Percentiles rank a stretch among this genome's conserved stretches.
Evolutionary conservation across 169 alveolate genomes (phyloP).

Genomic region (Cryptosporidium parvum): DNA sequence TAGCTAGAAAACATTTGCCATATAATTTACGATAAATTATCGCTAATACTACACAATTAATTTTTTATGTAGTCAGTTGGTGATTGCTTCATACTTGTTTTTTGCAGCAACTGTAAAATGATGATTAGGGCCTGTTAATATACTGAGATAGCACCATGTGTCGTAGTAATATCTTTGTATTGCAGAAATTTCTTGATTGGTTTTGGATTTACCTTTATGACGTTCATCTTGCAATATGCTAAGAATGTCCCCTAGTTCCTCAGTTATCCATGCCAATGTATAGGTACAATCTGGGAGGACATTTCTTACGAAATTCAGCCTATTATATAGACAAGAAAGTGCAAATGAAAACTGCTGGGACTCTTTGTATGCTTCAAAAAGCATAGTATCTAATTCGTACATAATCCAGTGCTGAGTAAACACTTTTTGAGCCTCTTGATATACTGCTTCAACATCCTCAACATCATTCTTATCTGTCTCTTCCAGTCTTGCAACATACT

Average conservation of each 20-base stretch:
- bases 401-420: constrained; percentile 84
- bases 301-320: constrained; percentile 80
- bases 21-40: neutral
- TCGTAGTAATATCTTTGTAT: constrained; percentile 67
- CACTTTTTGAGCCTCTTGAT: constrained; percentile 81
- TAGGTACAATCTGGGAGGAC: constrained; percentile 84
- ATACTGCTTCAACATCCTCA: constrained; percentile 80
- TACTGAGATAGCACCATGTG: constrained; percentile 75
- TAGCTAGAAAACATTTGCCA: neutral
- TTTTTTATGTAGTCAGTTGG: neutral
- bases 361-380: constrained; percentile 82
- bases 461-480: constrained; percentile 81
- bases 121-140: constrained; percentile 76
- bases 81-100: constrained; percentile 53
- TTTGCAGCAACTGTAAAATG: constrained; percentile 70
- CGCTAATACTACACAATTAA: neutral
- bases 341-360: constrained; percentile 78
- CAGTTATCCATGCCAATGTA: constrained; percentile 87
- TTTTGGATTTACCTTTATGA: constrained; percentile 4
- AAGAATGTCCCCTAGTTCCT: constrained; percentile 85
- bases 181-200: constrained; percentile 66
- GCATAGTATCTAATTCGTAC: constrained; percentile 81
- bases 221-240: constrained; percentile 61
- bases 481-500: constrained; percentile 79
- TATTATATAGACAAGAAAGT: constrained; percentile 77